Evolutionary conservation across 2,329 filamentous ascomycete species (phyloP).

Genomic region (Cercospora beticola): DNA sequence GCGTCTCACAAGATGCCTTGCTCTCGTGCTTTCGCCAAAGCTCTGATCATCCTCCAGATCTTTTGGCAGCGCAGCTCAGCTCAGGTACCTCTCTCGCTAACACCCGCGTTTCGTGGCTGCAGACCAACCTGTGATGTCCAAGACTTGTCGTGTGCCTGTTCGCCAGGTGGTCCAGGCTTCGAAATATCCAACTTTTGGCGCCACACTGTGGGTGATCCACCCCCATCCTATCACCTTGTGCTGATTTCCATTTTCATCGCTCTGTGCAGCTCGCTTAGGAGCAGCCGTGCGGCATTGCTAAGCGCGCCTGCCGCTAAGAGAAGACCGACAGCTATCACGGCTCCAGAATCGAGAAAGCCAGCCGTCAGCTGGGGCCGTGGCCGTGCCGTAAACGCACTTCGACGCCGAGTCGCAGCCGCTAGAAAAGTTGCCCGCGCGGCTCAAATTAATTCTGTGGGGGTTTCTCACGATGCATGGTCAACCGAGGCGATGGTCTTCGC

Average conservation of each 20-base stretch:
- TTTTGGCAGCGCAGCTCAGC: constrained; percentile 7
- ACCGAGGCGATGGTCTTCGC: not conserved
- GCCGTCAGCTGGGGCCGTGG: not conserved
- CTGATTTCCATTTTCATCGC: not conserved
- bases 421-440: not conserved
- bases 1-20: constrained; percentile 5
- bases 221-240: not conserved
- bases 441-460: not conserved
- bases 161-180: not conserved
- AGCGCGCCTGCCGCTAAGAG: not conserved
- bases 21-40: not conserved
- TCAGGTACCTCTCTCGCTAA: constrained; percentile 1
- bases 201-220: not conserved
- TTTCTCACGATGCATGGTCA: not conserved
- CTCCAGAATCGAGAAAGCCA: not conserved
- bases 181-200: not conserved
- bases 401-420: not conserved
- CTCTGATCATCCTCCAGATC: not conserved
- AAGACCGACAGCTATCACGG: not conserved
- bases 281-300: constrained; percentile 2
- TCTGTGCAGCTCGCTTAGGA: constrained; percentile 1
- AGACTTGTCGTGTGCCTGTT: not conserved
- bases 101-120: constrained; percentile 6
- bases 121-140: constrained; percentile 1
- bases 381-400: not conserved